phyloP scores from a whole-genome alignment of 2,329 filamentous ascomycete genomes.

The Talaromyces sp. region DNA sequence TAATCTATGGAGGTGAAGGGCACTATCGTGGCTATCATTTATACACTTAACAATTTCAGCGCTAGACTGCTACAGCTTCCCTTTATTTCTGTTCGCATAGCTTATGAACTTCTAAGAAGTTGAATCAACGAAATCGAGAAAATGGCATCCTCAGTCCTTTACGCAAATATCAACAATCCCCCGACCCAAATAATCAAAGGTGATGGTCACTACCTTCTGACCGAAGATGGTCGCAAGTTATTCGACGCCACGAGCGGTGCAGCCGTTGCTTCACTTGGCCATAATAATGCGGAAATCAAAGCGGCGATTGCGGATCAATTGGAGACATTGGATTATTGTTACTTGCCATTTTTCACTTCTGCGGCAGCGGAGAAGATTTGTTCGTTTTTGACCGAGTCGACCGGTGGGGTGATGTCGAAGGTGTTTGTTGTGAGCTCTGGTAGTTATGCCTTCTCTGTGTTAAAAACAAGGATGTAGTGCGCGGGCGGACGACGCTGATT shows the following conservation, averaged over 20 bases:
- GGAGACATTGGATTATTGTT: slow-evolving; percentile 47
- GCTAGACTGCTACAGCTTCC: not conserved
- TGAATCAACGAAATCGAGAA: not conserved
- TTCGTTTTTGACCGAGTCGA: slow-evolving; percentile 43
- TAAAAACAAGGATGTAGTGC: not conserved
- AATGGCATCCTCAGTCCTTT: slow-evolving; percentile 1
- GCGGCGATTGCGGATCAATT: slow-evolving; percentile 57
- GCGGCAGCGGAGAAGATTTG: slow-evolving; percentile 48
- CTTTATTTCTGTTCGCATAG: not conserved
- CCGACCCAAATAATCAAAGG: not conserved
- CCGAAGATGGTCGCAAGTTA: slow-evolving; percentile 48
- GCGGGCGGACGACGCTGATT: not conserved
- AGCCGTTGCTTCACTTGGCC: slow-evolving; percentile 66
- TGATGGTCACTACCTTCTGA: not conserved
- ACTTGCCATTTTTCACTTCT: slow-evolving; percentile 50
- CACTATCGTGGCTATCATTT: not conserved
- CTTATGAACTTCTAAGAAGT: not conserved
- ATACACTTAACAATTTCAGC: not conserved
- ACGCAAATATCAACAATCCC: not conserved
- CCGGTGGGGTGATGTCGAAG: slow-evolving; percentile 46
- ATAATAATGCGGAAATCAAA: slow-evolving; percentile 56
- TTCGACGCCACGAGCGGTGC: slow-evolving; percentile 67
- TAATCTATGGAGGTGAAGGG: no score
- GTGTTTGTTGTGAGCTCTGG: slow-evolving; percentile 55
- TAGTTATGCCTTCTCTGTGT: slow-evolving; percentile 21